phyloP scores from a whole-genome alignment of 352 stramenopile species.

The Pythium apleroticum region DNA sequence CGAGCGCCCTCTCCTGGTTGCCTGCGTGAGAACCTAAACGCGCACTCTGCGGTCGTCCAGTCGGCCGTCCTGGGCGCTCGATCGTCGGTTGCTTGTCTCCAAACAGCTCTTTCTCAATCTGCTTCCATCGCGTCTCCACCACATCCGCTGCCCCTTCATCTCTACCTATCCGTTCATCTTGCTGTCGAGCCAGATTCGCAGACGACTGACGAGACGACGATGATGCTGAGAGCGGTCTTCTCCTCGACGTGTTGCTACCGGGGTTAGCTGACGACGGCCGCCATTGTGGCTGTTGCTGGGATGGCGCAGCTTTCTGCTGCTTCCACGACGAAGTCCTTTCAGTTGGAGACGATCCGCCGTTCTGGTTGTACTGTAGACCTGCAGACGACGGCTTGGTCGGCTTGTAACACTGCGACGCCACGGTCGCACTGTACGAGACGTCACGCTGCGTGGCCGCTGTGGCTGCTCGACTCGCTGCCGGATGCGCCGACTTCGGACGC shows the following conservation, averaged over 20 bases:
- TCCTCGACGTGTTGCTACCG: not conserved
- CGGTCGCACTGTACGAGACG: slow-evolving; percentile 59
- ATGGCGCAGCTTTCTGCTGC: not conserved
- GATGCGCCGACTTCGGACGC: slow-evolving; percentile 45
- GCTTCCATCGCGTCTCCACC: slow-evolving; percentile 19
- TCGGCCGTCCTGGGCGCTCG: not conserved
- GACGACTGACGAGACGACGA: slow-evolving; percentile 3
- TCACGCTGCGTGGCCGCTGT: slow-evolving; percentile 15
- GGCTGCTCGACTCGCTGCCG: slow-evolving; percentile 13
- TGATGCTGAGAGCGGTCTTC: slow-evolving; percentile 22
- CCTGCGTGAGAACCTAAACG: not conserved
- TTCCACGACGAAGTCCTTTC: not conserved
- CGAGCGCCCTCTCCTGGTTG: not conserved
- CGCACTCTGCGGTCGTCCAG: slow-evolving; percentile 45
- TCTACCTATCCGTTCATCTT: not conserved
- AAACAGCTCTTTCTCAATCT: slow-evolving; percentile 25
- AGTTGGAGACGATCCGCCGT: slow-evolving; percentile 14
- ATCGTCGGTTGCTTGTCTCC: not conserved
- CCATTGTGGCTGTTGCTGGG: not conserved
- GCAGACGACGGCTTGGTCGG: slow-evolving; percentile 43
- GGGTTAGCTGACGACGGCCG: slow-evolving; percentile 17
- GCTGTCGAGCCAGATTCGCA: not conserved
- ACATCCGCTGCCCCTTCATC: not conserved
- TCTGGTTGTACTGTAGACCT: slow-evolving; percentile 34
- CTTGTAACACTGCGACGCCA: slow-evolving; percentile 68